phyloP scores from a whole-genome alignment of 1,284 basidiomycete genomes.

The Boletus mariae region DNA sequence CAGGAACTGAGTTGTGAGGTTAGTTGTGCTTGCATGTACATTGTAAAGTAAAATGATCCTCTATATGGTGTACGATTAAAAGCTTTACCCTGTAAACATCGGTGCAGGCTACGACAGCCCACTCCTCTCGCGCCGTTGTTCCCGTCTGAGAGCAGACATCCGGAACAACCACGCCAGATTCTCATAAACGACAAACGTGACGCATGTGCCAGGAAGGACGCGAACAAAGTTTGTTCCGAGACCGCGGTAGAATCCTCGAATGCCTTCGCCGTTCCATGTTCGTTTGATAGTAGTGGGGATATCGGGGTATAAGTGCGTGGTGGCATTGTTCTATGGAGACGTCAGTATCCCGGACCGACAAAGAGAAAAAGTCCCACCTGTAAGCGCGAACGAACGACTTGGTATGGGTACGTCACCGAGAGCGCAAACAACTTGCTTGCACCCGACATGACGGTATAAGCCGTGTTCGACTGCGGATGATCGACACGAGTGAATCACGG shows the following conservation, averaged over 20 bases:
- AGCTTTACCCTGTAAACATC: neutral
- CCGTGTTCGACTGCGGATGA: slow-evolving; percentile 73
- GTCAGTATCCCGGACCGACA: slow-evolving; percentile 2
- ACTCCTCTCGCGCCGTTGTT: slow-evolving; percentile 6
- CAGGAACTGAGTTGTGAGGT: slow-evolving; percentile 10
- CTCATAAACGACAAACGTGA: slow-evolving; percentile 98
- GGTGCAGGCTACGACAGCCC: slow-evolving; percentile 3
- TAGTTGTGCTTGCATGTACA: slow-evolving; percentile 3
- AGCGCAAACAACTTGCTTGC: slow-evolving; percentile 87
- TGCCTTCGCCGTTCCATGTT: slow-evolving; percentile 81
- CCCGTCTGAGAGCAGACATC: slow-evolving; percentile 47
- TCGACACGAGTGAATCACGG: neutral
- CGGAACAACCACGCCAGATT: slow-evolving; percentile 85
- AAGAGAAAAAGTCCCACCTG: slow-evolving; percentile 53
- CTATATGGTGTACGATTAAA: slow-evolving; percentile 1
- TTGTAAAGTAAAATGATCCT: slow-evolving; percentile 5
- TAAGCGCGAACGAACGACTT: slow-evolving; percentile 92
- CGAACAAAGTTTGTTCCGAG: slow-evolving; percentile 95
- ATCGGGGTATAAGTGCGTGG: slow-evolving; percentile 67
- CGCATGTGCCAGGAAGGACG: slow-evolving; percentile 94
- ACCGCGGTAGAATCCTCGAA: slow-evolving; percentile 91
- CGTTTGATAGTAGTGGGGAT: slow-evolving; percentile 78
- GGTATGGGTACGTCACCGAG: slow-evolving; percentile 91
- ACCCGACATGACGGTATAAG: slow-evolving; percentile 93
- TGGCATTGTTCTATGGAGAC: slow-evolving; percentile 54